Evolutionary conservation across 495 filamentous ascomycete genomes (phyloP), one percentile per base, ranked within the genome.

Genomic region (Penicillium robsamsonii): DNA sequence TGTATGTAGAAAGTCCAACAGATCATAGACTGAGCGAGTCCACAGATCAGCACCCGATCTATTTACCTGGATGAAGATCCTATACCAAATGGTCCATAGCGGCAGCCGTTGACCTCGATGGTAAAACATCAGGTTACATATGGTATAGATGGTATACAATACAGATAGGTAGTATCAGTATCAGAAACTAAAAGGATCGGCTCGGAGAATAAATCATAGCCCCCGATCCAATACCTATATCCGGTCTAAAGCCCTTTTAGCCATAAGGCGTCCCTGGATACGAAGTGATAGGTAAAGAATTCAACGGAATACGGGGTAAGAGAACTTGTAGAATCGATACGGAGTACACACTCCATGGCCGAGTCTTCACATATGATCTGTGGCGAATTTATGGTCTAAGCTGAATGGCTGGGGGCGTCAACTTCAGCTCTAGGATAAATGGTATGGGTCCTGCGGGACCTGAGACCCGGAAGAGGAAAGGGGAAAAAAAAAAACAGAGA

Each of bases 381-480:
- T 67, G 61, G 61, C 64, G 42, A 65, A 67, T 67, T 11, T 55
- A 55, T 55, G 60, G 22, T 43, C 54, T 57, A 57, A 58, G 62
- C 51, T 55, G 55, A 27, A 48, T 24, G 25, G 53, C 17, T 27
- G 53, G 53, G 44, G 40, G 48, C 15, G 43, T 27, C 43, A 45
- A 38, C 35, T 22, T 27, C 51, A 54, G 52, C 52, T 54, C 52
- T 54, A 17, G 25, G n/a, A 10, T 52, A 22, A 52, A 54, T 20
- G 41, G 51, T 37, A 56, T 55, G 52, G 52, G 52, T 54, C 52
- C 42, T 12, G 52, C 33, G 52, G 52, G 43, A 46, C 43, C 20
- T 15, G 41, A 10, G 9, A 17, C 31, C 15, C 35, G n/a, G 31
- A 27, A 6, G 11, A 53, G 30, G 24, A 46, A 55, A 49, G 2